Conservation (phyloP, 495 filamentous ascomycete genomes). For the Talaromyces adpressus region DNA sequence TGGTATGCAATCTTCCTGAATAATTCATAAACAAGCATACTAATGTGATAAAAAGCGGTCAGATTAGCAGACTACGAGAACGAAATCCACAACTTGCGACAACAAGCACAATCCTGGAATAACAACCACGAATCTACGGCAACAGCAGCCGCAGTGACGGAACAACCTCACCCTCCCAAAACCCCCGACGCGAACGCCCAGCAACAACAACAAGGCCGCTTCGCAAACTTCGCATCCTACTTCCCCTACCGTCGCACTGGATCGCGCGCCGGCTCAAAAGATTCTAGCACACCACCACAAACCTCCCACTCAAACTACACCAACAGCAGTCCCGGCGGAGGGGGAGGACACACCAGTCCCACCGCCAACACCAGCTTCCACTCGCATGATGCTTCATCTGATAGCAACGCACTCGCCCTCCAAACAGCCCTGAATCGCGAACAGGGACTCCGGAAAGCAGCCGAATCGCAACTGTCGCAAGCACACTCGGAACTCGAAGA, state of each 20-base stretch:
- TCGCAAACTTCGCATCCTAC: slow-evolving; percentile 58
- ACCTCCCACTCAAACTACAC: slow-evolving; percentile 17
- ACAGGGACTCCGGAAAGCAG: slow-evolving; percentile 59
- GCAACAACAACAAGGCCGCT: slow-evolving; percentile 29
- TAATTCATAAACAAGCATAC: neutral
- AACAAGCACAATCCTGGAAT: slow-evolving; percentile 26
- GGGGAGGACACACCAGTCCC: slow-evolving; percentile 10
- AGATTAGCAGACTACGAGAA: slow-evolving; percentile 95
- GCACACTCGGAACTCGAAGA: slow-evolving; percentile 83
- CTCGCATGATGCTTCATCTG: slow-evolving; percentile 8
- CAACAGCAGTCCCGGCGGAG: slow-evolving; percentile 12
- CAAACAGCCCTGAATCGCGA: slow-evolving; percentile 67
- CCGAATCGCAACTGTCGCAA: slow-evolving; percentile 65
- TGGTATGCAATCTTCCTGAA: slow-evolving; percentile 39
- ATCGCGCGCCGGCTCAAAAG: slow-evolving; percentile 13
- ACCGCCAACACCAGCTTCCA: slow-evolving; percentile 13
- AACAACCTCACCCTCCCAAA: slow-evolving; percentile 19
- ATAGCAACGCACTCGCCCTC: slow-evolving; percentile 43
- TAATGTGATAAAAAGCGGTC: slow-evolving; percentile 41
- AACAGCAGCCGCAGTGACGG: slow-evolving; percentile 16
- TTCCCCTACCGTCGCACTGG: slow-evolving; percentile 53
- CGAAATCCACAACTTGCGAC: slow-evolving; percentile 63
- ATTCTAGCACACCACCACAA: slow-evolving; percentile 14
- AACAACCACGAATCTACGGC: slow-evolving; percentile 18
- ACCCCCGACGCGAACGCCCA: slow-evolving; percentile 32